A percentile compares a stretch with the other conserved stretches of the same genome.
Conservation (phyloP, 208 protist genomes). For the Crithidia sp. region DNA sequence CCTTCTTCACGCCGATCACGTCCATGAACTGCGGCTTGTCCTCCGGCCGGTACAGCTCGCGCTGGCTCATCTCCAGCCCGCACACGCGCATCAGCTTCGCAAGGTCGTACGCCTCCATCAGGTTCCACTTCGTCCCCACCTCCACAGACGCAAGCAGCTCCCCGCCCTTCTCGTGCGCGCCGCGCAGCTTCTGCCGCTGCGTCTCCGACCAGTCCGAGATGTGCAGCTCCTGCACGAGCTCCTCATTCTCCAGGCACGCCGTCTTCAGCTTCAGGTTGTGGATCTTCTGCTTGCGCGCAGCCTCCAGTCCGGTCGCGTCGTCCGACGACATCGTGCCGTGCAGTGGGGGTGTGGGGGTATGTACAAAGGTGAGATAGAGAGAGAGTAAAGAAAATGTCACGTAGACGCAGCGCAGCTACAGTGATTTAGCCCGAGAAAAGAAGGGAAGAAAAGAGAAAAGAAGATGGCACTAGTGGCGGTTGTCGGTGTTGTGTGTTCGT, state of each 20-base stretch:
- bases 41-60: slow-evolving; percentile 82
- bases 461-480: too few species aligned
- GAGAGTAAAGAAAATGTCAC: not conserved
- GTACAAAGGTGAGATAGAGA: slow-evolving; percentile 10
- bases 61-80: slow-evolving; percentile 77
- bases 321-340: slow-evolving; percentile 54
- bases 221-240: slow-evolving; percentile 85
- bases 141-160: slow-evolving; percentile 75
- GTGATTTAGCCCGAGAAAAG: too few species aligned
- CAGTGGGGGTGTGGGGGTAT: not conserved
- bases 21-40: slow-evolving; percentile 90
- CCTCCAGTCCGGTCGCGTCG: slow-evolving; percentile 78
- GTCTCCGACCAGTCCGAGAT: slow-evolving; percentile 85
- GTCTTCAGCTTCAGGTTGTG: slow-evolving; percentile 91
- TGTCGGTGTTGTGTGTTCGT: too few species aligned
- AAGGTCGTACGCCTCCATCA: slow-evolving; percentile 83
- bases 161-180: slow-evolving; percentile 76
- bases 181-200: slow-evolving; percentile 78
- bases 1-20: slow-evolving; percentile 77
- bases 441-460: too few species aligned
- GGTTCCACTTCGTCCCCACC: slow-evolving; percentile 84
- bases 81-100: slow-evolving; percentile 78
- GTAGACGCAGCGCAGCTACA: too few species aligned
- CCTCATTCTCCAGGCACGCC: slow-evolving; percentile 79
- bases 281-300: slow-evolving; percentile 87